Evolutionary conservation across 371 early-diverging fungal genomes (phyloP).

Genomic region (Choanephora cucurbitarum): DNA sequence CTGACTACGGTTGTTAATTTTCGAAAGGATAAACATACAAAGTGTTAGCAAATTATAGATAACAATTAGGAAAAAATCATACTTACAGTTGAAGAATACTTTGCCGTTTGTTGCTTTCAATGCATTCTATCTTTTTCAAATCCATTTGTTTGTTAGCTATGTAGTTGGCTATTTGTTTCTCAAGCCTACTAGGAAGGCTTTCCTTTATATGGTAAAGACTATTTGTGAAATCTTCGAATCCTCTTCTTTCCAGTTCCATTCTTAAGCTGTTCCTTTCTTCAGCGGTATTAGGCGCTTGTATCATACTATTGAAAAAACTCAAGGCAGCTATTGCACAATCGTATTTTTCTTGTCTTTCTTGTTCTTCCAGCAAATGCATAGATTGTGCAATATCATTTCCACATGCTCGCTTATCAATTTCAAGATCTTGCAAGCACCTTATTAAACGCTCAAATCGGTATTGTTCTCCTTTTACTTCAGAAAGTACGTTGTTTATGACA

Average conservation of each 20-base stretch:
- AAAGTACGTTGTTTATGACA: constrained; percentile 48
- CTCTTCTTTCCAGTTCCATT: constrained; percentile 60
- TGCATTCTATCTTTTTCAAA: constrained; percentile 49
- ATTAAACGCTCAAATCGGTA: constrained; percentile 66
- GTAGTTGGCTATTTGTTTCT: constrained; percentile 47
- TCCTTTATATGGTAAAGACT: constrained; percentile 38
- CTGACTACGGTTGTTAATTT: constrained; percentile 25
- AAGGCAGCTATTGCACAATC: constrained; percentile 58
- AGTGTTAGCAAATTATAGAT: no score
- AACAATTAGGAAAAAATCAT: not conserved
- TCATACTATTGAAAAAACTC: constrained; percentile 55
- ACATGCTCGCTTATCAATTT: constrained; percentile 1
- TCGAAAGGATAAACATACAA: no score
- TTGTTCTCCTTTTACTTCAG: constrained; percentile 63
- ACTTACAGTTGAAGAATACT: constrained; percentile 43
- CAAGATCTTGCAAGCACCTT: constrained; percentile 39
- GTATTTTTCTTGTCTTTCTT: constrained; percentile 26
- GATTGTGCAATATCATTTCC: not conserved
- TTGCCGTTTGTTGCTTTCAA: constrained; percentile 40
- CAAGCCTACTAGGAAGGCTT: constrained; percentile 38
- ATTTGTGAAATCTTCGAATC: constrained; percentile 51
- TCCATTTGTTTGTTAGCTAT: constrained; percentile 53
- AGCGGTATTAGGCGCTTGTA: constrained; percentile 54
- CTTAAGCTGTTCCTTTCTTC: constrained; percentile 55
- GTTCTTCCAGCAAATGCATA: constrained; percentile 4